These are phyloP conservation scores for Coemansia sp. DNA, from an alignment of 192 early-diverging fungal species.

Conservation along the genomic window DNA sequence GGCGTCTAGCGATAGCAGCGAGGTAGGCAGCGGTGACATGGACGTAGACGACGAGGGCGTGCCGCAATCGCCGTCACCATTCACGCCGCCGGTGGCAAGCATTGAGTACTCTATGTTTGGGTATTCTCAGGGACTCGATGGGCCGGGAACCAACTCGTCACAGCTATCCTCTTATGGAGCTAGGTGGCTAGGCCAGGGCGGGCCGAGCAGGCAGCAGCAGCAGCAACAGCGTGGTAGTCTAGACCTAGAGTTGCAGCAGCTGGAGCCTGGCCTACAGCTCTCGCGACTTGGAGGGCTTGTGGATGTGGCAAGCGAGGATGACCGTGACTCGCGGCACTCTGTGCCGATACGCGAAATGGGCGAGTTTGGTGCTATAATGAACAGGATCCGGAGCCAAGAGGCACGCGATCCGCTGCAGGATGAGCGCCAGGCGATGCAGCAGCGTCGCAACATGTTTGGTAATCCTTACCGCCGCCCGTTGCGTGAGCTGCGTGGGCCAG, in stretches of 20 bases:
- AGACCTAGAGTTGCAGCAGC: no score
- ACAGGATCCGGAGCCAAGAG: conserved; percentile 49
- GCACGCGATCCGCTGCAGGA: conserved; percentile 64
- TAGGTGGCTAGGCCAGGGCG: background rate
- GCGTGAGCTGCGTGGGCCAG: conserved; percentile 46
- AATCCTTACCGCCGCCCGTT: conserved; percentile 64
- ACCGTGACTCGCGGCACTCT: conserved; percentile 59
- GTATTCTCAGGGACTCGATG: background rate
- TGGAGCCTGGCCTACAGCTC: conserved; percentile 24
- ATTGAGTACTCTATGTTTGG: conserved; percentile 49
- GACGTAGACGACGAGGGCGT: conserved; percentile 7
- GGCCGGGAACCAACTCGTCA: background rate
- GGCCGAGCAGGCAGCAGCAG: background rate
- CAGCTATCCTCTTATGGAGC: background rate
- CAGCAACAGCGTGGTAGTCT: no score
- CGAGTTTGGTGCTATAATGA: conserved; percentile 60
- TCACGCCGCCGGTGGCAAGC: conserved; percentile 31
- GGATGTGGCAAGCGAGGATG: conserved; percentile 49
- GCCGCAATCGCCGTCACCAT: conserved; percentile 9
- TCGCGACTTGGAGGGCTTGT: conserved; percentile 37
- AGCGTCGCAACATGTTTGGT: conserved; percentile 68
- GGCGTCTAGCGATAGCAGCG: background rate
- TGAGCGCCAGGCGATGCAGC: conserved; percentile 56
- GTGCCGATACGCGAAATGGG: conserved; percentile 72
- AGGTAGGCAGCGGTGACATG: conserved; percentile 3